phyloP scores from a whole-genome alignment of 208 protist genomes.

The Trichomonas tenax region DNA sequence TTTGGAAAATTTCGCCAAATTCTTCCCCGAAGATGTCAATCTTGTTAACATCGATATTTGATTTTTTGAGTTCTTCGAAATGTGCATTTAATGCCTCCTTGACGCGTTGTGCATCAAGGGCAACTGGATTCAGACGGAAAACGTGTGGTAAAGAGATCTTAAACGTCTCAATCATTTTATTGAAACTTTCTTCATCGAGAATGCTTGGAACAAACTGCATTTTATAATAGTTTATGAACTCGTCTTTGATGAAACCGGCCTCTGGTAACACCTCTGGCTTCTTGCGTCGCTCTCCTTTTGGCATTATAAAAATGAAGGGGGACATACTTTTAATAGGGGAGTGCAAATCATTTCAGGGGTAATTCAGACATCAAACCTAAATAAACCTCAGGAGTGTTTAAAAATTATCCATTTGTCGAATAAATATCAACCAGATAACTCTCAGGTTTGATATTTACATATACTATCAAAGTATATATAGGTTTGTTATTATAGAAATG shows the following conservation, averaged over 20 bases:
- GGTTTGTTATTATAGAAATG: too few species aligned
- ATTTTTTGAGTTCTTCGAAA: neutral
- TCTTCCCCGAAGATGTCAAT: neutral
- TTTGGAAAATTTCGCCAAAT: neutral
- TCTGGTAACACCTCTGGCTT: neutral
- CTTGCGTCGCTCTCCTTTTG: neutral
- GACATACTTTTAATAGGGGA: too few species aligned
- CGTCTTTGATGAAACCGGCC: neutral
- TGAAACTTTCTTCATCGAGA: neutral
- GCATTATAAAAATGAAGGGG: too few species aligned
- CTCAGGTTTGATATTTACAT: too few species aligned
- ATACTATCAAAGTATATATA: too few species aligned
- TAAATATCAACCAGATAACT: too few species aligned
- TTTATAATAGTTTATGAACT: slow-evolving; percentile 9
- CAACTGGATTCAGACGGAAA: neutral
- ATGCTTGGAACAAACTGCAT: neutral
- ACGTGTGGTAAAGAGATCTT: neutral
- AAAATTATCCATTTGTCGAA: too few species aligned
- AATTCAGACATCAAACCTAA: too few species aligned
- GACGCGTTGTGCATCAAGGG: neutral
- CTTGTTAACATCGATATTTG: neutral
- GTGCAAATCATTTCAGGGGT: too few species aligned
- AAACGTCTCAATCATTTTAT: neutral
- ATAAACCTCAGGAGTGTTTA: too few species aligned
- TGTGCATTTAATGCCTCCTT: neutral